Evolutionary conservation across 2,329 filamentous ascomycete species (phyloP).

Genomic region (Venturia asperata): DNA sequence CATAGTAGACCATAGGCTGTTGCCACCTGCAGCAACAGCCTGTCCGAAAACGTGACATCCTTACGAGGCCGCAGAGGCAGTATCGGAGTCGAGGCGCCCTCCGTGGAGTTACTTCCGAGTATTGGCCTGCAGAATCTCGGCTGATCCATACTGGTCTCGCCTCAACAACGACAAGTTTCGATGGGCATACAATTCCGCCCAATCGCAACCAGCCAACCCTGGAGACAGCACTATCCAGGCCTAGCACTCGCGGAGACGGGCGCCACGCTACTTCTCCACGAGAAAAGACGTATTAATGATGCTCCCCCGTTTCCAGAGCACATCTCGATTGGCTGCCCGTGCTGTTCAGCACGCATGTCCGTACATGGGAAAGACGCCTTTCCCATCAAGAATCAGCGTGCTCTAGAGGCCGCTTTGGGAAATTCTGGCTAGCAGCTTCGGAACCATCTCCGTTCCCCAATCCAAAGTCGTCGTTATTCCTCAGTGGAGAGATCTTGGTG

Average conservation of each 20-base stretch:
- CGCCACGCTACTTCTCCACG: neutral
- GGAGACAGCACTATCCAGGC: neutral
- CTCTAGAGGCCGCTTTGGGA: neutral
- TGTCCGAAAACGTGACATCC: too few relatives aligned
- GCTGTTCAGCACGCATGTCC: neutral
- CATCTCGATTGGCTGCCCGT: neutral
- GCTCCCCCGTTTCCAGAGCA: neutral
- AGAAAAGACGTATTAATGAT: neutral
- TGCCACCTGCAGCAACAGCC: too few relatives aligned
- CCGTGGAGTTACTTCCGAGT: neutral
- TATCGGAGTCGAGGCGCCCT: neutral
- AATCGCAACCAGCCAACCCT: neutral
- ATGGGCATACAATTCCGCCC: neutral
- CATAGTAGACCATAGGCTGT: too few relatives aligned
- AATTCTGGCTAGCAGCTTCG: neutral
- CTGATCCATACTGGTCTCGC: neutral
- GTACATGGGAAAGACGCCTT: neutral
- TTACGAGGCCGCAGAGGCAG: too few relatives aligned
- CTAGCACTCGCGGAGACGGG: neutral
- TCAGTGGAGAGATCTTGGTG: neutral
- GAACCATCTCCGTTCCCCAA: conserved; percentile 5
- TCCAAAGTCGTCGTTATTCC: neutral
- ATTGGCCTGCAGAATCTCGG: neutral
- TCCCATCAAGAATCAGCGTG: neutral
- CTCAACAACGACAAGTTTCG: conserved; percentile 11